Base-by-base conservation (phyloP, 169 alveolate genomes). In the Babesia sp. region DNA sequence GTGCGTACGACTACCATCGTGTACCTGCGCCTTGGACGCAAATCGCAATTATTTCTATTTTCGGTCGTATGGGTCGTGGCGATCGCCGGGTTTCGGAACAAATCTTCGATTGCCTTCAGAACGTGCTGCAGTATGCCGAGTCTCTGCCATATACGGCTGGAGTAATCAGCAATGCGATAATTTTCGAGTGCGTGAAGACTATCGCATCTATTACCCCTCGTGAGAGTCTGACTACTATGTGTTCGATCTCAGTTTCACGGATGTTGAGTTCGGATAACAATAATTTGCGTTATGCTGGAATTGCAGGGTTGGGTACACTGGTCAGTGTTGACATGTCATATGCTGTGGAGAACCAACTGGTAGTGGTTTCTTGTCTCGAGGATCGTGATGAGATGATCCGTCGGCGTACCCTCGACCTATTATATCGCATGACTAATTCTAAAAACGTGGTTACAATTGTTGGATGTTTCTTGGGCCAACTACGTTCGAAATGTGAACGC, bases 11-110 rank as follows among this genome's bases (percentile, higher is more conserved):
- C 70, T 96, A 96, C 85, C 98, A 95, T 72, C 84, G 97, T 66
- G 90, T 95, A 58, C 98, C 98, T 20, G 99, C 98, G 22, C 99
- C 99, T 34, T 96, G 98, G 98, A 91, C 94, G 57, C 96, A 96
- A 84, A 94, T 95, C 31, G 91, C 70, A 2, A 81, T 71, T 22
- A 20, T 81, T 3, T 58, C 73, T 18, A 41, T 81, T 3, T 58
- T 81, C 60, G 63, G 80, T 8, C 54, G 29, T 9, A 81, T 51
- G 84, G 70, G 66, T 18, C 51, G 44, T 1, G 63, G 66, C 42
- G 56, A 41, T 26, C 41, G 56, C 55, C 33, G 48, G n/a, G 67
- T 36, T 9, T 57, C 77, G 18, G 55, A 22, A 28, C 54, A 42
- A 34, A 58, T 79, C 9, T 79, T n/a, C 70, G 74, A 48, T 22